Base-by-base conservation (phyloP, 129 eudicot species). In the Tagetes erecta region DNA sequence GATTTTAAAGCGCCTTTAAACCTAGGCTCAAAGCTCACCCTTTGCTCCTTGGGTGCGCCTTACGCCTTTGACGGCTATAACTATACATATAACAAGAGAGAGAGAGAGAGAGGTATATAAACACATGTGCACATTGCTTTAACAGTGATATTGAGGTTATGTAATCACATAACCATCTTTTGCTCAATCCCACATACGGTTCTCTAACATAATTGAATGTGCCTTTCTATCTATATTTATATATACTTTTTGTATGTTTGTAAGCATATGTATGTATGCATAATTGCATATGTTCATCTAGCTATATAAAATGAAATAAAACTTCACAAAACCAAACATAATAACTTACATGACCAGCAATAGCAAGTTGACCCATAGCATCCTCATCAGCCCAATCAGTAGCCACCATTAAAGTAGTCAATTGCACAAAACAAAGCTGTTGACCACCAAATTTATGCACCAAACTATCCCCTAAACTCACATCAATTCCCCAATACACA, bases 351-450 rank as follows among this genome's bases (percentile, higher is more conserved):
- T 92, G 91, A 7, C 97, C 96, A 80, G 97, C 97, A 67, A 89
- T 64, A 39, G 96, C 96, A 62, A 92, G 91, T 27, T 92, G 84
- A 36, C 77, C 97, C 96, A 92, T 89, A 44, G 88, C 87, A 20
- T 47, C 30, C 27, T 76, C 55, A 77, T 92, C 89, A 70, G 81
- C 78, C 97, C 96, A 89, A 76, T 89, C 97, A 76, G 94, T 87
- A 9, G 97, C 97, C 57, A 92, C 97, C 96, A 92, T 92, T 67
- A 92, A 79, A 76, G 96, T 92, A 82, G 88, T 89, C 83, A 85
- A 59, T 74, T 92, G 91, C 80, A 92, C 96, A 83, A 92, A 92
- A 72, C 85, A 87, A 27, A 92, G 68, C 42, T 70, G 79, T 44
- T 55, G 74, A 55, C 67, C 75, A 14, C 88, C 89, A 67, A 89